Conservation (phyloP, 2,329 filamentous ascomycete species). For the Ophiocordyceps camponoti-rufipedis region DNA sequence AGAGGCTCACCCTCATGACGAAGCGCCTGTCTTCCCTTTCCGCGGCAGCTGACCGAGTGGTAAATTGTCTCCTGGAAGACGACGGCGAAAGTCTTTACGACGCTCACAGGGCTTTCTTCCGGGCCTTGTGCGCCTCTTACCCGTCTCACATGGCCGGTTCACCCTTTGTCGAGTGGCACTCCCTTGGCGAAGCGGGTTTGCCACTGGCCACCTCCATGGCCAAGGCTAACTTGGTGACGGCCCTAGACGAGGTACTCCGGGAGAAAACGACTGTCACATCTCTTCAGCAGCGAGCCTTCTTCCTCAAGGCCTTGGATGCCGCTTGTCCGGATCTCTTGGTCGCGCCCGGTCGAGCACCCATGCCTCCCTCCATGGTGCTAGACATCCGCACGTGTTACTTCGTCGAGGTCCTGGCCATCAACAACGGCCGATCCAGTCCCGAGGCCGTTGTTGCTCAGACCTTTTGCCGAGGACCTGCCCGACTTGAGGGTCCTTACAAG, state of each 20-base stretch:
- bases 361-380: constrained; percentile 11
- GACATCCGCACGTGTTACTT: constrained; percentile 18
- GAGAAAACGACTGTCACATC: no score
- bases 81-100: not conserved
- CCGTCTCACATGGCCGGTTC: not conserved
- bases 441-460: constrained; percentile 9
- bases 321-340: constrained; percentile 13
- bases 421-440: constrained; percentile 2
- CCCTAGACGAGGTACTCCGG: constrained; percentile 11
- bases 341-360: constrained; percentile 3
- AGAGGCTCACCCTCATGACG: no score
- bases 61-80: no score
- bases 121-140: not conserved
- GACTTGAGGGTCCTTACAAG: constrained; percentile 8
- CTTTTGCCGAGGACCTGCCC: constrained; percentile 11
- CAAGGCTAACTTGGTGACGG: constrained; percentile 16
- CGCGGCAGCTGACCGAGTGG: no score
- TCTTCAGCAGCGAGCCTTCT: constrained; percentile 2
- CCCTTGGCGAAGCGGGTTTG: not conserved
- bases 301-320: constrained; percentile 14
- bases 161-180: not conserved
- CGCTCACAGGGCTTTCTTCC: not conserved
- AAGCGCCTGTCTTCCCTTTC: no score
- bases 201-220: constrained; percentile 5
- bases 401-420: constrained; percentile 10